Base-by-base conservation (phyloP, 1,284 basidiomycete species). In the Puccinia horiana region DNA sequence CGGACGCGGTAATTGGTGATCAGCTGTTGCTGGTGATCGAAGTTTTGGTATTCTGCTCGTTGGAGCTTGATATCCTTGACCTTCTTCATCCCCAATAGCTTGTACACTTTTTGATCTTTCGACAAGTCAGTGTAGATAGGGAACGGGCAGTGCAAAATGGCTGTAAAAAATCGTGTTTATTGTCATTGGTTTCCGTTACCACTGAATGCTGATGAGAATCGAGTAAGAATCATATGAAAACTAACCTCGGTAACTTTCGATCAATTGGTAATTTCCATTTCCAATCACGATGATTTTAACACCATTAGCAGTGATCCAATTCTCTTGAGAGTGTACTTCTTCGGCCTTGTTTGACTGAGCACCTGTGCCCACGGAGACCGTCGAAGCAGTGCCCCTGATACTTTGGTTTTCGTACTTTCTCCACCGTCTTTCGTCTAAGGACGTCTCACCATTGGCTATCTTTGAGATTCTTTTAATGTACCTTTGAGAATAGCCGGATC, bases 131-230 rank as follows among this genome's bases (percentile, higher is more conserved):
- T 67, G 37, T 79, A 79, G 26, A 79, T 79, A 18, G 76, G 76
- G 52, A 79, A 79, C 11, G 76, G 76, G 35, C 76, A 79, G 29
- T 79, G 54, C 49, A 67, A 79, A 42, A 79, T 52, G 49, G 44
- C 76, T 79, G 29, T 49, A 5, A 61, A 76, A 75, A 2, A 47
- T 47, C 44, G 44, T 47, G 16, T 47, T 8, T 47, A 16, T n/a
- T n/a, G n/a, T n/a, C 2, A 26, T 18, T 67, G 35, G 16, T 14
- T 70, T 29, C 20, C 6, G 16, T 6, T n/a, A 20, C 26, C 18
- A 16, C 32, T 74, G 23, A 52, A 49, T 47, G 20, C 20, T 40
- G 23, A 35, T 74, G 26, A 52, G 23, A 44, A 23, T 44, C 14
- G 32, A 6, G 29, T 20, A 4, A 32, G 69, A 44, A n/a, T n/a